Percentiles rank a stretch among this genome's conserved stretches.
These are phyloP conservation scores for Rhytidhysteron rufulum DNA, from an alignment of 2,329 filamentous ascomycete species.

Conservation along the genomic window DNA sequence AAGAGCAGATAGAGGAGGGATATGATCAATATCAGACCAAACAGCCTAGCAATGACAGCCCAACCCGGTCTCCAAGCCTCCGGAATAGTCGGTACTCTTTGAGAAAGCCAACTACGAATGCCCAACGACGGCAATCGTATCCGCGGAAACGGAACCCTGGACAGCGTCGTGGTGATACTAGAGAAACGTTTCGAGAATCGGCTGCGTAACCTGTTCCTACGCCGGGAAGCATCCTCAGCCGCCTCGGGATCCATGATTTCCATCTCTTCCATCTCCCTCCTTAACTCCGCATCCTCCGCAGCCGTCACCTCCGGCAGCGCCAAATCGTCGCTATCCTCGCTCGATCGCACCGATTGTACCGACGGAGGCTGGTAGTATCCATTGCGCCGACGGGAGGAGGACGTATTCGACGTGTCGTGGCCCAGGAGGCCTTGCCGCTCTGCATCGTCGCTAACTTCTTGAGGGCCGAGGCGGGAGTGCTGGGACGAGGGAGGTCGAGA, in stretches of 20 bases:
- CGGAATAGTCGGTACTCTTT: slow-evolving; percentile 40
- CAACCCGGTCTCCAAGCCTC: slow-evolving; percentile 52
- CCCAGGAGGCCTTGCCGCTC: slow-evolving; percentile 75
- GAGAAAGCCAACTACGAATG: slow-evolving; percentile 23
- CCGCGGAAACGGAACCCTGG: slow-evolving; percentile 50
- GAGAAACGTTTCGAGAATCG: slow-evolving; percentile 55
- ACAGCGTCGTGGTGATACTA: slow-evolving; percentile 55
- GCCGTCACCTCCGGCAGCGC: slow-evolving; percentile 51
- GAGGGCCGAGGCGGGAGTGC: slow-evolving; percentile 43
- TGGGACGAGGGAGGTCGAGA: slow-evolving; percentile 52
- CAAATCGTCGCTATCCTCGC: slow-evolving; percentile 48
- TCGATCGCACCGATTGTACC: slow-evolving; percentile 72
- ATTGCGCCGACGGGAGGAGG: slow-evolving; percentile 29
- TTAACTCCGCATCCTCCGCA: slow-evolving; percentile 60
- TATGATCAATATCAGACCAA: slow-evolving; percentile 72
- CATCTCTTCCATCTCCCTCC: slow-evolving; percentile 78
- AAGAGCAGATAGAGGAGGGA: slow-evolving; percentile 81
- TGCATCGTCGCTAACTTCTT: slow-evolving; percentile 64
- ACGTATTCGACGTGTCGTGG: slow-evolving; percentile 38
- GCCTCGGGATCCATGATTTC: slow-evolving; percentile 35
- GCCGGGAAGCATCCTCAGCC: slow-evolving; percentile 24
- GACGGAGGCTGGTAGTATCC: slow-evolving; percentile 70
- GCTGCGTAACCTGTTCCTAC: slow-evolving; percentile 29
- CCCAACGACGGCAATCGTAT: slow-evolving; percentile 27
- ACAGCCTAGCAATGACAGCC: slow-evolving; percentile 67